Conservation (phyloP, 306 rosid genomes). For the Acacia confusa region DNA sequence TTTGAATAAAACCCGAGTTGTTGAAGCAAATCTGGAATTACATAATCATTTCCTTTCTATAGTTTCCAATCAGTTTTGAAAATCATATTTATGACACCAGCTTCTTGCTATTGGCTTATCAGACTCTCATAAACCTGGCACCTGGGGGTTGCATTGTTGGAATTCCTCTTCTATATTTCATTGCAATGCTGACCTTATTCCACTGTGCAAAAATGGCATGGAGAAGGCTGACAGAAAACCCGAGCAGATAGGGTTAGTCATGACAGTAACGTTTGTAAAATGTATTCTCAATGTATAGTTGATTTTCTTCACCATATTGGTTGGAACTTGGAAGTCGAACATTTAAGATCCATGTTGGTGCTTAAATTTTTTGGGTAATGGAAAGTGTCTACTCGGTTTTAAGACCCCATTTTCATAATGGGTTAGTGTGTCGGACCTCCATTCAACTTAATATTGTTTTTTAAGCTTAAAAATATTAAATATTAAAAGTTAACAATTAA, state of each 20-base stretch:
- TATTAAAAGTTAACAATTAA: too few species aligned
- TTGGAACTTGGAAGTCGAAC: constrained; percentile 1
- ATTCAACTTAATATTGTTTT: constrained; percentile 16
- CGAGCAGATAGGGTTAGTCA: constrained; percentile 38
- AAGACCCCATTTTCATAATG: constrained; percentile 9
- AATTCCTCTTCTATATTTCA: constrained; percentile 74
- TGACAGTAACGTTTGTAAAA: constrained; percentile 31
- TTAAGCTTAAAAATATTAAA: constrained; percentile 1
- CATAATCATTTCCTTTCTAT: constrained; percentile 11
- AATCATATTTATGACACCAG: constrained; percentile 22
- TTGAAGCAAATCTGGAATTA: constrained; percentile 7
- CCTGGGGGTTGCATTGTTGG: constrained; percentile 82
- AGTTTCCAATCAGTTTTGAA: constrained; percentile 15
- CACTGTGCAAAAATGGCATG: constrained; percentile 87
- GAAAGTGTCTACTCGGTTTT: background rate
- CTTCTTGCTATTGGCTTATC: constrained; percentile 37
- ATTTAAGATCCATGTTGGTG: background rate
- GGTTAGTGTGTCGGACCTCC: background rate
- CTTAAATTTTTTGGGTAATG: constrained; percentile 15
- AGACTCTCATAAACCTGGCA: constrained; percentile 84
- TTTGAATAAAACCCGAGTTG: background rate
- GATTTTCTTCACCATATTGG: constrained; percentile 10
- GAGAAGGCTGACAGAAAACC: constrained; percentile 72
- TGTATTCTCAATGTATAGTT: constrained; percentile 12
- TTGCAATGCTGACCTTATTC: constrained; percentile 55